Evolutionary conservation across 805 yeast species (phyloP), one percentile per base, ranked within the genome.

Genomic region (Grigorovia humatica): DNA sequence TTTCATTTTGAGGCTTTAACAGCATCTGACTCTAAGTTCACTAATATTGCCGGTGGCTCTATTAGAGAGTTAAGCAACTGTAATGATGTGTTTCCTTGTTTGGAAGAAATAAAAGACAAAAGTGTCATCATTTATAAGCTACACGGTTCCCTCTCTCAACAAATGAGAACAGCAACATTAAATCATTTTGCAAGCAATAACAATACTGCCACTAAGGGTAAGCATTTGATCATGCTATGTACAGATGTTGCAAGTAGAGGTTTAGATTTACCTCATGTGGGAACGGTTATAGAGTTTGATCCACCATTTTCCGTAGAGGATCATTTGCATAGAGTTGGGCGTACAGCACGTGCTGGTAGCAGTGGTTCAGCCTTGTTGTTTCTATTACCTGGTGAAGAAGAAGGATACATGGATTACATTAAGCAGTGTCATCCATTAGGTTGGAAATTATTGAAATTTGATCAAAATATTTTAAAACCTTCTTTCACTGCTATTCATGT

Each of bases 231-330:
- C 19, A 74, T 93, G 61, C 79, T 93, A 59, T 91, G 98, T 74
- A 93, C 99, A 0, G 99, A 93, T 75, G 98, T 93, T 55, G 99
- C 97, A 0, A 83, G 98, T 38, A 81, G 99, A 71, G 99, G 99
- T 55, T 75, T 93, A 55, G 99, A 93, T 74, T 72, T 93, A 52
- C 96, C 96, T 1, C 77, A 80, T 48, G 88, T 93, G 53, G 79
- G 93, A 46, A 80, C 83, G 47, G 96, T 93, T 35, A 75, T 93
- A 18, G 99, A 93, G 67, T 84, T 82, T 60, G 99, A 93, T 65
- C 96, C 99, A 2, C 96, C 99, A 5, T 90, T 91, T 63, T 78
- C 93, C 1, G 75, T 88, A 5, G 97, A 89, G 56, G 99, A 93
- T 65, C 99, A 93, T 74, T 73, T 93, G 53, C 99, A 93, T 68